Conservation (phyloP, 164 flowering plant genomes). For the Magnolia officinalis region DNA sequence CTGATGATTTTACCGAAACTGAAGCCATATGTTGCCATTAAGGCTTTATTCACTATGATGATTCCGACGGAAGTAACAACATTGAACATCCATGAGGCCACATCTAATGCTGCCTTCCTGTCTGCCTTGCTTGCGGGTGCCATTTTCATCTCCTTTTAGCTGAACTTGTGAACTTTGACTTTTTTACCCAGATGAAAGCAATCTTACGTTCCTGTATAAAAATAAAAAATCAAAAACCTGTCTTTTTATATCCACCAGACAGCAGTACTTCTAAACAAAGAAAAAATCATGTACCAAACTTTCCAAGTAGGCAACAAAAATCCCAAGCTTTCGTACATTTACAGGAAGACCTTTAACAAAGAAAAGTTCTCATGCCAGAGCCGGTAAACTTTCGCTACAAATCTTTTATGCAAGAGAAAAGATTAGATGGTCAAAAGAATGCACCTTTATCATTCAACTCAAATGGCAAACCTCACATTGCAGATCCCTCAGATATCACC, state of each 20-base stretch:
- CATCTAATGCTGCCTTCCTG: slow-evolving; percentile 36
- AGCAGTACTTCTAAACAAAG: too few relatives aligned
- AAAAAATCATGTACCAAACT: too few relatives aligned
- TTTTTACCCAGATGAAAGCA: slow-evolving; percentile 6
- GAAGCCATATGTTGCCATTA: slow-evolving; percentile 43
- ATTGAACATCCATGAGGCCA: slow-evolving; percentile 46
- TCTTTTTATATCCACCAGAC: too few relatives aligned
- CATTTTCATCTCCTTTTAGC: slow-evolving; percentile 18
- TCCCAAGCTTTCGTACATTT: not conserved
- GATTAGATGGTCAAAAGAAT: too few relatives aligned
- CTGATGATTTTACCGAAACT: slow-evolving; percentile 33
- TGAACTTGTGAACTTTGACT: slow-evolving; percentile 2
- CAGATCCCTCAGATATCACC: too few relatives aligned
- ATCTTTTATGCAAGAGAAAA: not conserved
- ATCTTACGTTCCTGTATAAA: slow-evolving; percentile 3
- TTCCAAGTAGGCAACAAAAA: not conserved
- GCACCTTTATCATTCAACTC: too few relatives aligned
- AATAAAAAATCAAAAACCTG: not conserved
- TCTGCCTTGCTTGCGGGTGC: slow-evolving; percentile 38
- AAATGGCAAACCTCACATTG: too few relatives aligned
- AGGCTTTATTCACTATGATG: slow-evolving; percentile 42
- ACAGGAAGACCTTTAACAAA: not conserved
- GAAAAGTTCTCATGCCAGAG: not conserved
- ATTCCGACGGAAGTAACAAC: slow-evolving; percentile 46
- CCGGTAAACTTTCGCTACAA: not conserved